A percentile compares a stretch with the other conserved stretches of the same genome.
Conservation (phyloP, 2,329 filamentous ascomycete genomes). For the Venturiaceae sp. region DNA sequence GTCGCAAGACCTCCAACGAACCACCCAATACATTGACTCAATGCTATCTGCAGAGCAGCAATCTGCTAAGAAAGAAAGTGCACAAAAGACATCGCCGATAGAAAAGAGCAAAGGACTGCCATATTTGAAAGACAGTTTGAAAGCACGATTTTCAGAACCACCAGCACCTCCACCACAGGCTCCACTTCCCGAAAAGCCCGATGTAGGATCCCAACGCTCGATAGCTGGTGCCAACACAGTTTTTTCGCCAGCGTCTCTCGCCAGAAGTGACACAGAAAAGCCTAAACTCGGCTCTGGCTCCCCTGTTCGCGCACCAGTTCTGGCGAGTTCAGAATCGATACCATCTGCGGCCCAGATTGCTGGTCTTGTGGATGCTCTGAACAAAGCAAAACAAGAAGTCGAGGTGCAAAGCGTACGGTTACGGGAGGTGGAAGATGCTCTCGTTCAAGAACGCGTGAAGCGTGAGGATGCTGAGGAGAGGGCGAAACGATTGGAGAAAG, state of each 20-base stretch:
- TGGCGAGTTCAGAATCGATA: slow-evolving; percentile 28
- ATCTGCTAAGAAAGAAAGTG: slow-evolving; percentile 45
- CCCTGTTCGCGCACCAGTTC: slow-evolving; percentile 42
- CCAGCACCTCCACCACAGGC: slow-evolving; percentile 90
- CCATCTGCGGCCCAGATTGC: slow-evolving; percentile 65
- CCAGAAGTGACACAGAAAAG: slow-evolving; percentile 66
- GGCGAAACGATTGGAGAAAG: slow-evolving; percentile 61
- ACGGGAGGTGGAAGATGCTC: slow-evolving; percentile 67
- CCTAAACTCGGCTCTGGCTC: slow-evolving; percentile 51
- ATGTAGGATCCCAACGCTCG: slow-evolving; percentile 36
- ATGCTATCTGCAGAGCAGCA: slow-evolving; percentile 52
- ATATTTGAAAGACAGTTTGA: slow-evolving; percentile 57
- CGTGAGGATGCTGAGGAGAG: slow-evolving; percentile 77
- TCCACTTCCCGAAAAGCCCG: slow-evolving; percentile 86
- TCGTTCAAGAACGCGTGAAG: slow-evolving; percentile 71
- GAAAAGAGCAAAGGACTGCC: slow-evolving; percentile 20
- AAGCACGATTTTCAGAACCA: slow-evolving; percentile 82
- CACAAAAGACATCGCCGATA: slow-evolving; percentile 33
- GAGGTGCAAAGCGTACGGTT: slow-evolving; percentile 73
- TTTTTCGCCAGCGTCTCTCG: slow-evolving; percentile 52
- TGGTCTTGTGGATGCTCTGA: slow-evolving; percentile 74
- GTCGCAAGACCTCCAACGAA: slow-evolving; percentile 72
- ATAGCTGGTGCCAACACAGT: slow-evolving; percentile 12
- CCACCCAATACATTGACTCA: slow-evolving; percentile 69
- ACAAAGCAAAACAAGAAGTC: slow-evolving; percentile 74